phyloP scores from a whole-genome alignment of 176 grass and related monocot species.

The sorghum (Sorghum bicolor) region DNA sequence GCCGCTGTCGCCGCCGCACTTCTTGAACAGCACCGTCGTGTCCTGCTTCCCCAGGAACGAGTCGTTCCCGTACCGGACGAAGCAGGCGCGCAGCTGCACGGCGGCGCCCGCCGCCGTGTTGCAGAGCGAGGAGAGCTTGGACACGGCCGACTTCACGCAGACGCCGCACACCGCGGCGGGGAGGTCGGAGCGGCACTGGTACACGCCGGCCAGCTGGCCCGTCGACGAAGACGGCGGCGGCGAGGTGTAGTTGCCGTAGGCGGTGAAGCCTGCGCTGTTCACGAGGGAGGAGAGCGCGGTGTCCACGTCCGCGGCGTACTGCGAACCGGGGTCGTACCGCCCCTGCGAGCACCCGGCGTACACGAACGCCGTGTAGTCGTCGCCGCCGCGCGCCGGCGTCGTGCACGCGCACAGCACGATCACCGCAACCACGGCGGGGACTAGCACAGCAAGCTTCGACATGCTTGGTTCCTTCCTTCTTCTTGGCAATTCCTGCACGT shows the following conservation, averaged over 20 bases:
- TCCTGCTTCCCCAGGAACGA: constrained; percentile 75
- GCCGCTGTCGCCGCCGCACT: constrained; percentile 50
- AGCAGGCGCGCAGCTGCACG: constrained; percentile 87
- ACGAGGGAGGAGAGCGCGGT: constrained; percentile 50
- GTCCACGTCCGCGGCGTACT: constrained; percentile 54
- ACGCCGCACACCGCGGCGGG: constrained; percentile 48
- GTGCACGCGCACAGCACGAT: constrained; percentile 5
- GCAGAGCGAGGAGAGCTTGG: constrained; percentile 63
- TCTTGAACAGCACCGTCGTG: constrained; percentile 75
- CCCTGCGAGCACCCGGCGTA: constrained; percentile 82
- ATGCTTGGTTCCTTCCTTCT: neutral
- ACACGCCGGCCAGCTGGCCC: constrained; percentile 34
- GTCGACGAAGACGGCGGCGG: neutral
- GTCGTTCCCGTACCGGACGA: constrained; percentile 88
- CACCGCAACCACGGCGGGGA: neutral
- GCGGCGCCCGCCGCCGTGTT: constrained; percentile 48
- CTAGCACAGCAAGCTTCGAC: constrained; percentile 12
- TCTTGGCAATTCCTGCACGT: neutral
- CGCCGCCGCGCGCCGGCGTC: constrained; percentile 6
- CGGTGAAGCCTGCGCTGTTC: constrained; percentile 33
- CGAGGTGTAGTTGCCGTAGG: constrained; percentile 61
- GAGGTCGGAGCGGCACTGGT: constrained; percentile 90
- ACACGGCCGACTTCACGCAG: constrained; percentile 49
- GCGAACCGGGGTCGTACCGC: constrained; percentile 53
- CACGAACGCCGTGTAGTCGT: constrained; percentile 74